These are phyloP conservation scores for Xylaria venustula DNA, from an alignment of 495 filamentous ascomycete species.

Conservation along the genomic window DNA sequence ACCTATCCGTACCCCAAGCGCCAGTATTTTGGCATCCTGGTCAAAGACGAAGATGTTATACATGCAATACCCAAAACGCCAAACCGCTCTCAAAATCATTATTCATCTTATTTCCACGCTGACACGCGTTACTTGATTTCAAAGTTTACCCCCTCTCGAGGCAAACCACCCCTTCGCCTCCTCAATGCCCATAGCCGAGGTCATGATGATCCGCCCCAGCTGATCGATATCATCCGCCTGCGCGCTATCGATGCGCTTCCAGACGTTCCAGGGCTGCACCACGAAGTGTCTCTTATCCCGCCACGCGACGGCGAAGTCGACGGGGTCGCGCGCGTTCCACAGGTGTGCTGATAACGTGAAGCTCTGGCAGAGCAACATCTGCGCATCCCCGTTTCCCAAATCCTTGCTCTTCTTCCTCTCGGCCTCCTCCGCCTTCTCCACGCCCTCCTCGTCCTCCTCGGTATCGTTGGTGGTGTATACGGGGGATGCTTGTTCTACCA, in stretches of 20 bases:
- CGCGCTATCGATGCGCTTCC: slow-evolving; percentile 32
- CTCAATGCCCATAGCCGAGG: slow-evolving; percentile 42
- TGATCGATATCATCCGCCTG: slow-evolving; percentile 46
- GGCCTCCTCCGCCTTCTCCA: too few relatives aligned
- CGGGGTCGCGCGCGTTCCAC: slow-evolving; percentile 43
- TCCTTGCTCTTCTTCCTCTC: too few relatives aligned
- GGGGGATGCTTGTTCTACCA: not conserved
- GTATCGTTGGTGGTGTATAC: too few relatives aligned
- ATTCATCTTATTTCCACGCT: not conserved
- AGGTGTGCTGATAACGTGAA: slow-evolving; percentile 48
- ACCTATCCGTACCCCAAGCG: too few relatives aligned
- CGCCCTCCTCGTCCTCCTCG: not conserved
- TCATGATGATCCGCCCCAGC: slow-evolving; percentile 47
- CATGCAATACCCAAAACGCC: not conserved
- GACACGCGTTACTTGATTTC: too few relatives aligned
- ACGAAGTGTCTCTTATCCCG: slow-evolving; percentile 44
- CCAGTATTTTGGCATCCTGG: too few relatives aligned
- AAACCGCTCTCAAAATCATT: too few relatives aligned
- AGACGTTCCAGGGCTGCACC: slow-evolving; percentile 25
- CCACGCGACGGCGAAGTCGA: slow-evolving; percentile 51
- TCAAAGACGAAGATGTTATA: too few relatives aligned
- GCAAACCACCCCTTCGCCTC: slow-evolving; percentile 45
- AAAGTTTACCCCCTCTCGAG: slow-evolving; percentile 21
- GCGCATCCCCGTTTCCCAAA: too few relatives aligned
- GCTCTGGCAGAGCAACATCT: slow-evolving; percentile 36